These are phyloP conservation scores for Arabidopsis lyrata DNA, from an alignment of 441 rosid species.

Conservation along the genomic window DNA sequence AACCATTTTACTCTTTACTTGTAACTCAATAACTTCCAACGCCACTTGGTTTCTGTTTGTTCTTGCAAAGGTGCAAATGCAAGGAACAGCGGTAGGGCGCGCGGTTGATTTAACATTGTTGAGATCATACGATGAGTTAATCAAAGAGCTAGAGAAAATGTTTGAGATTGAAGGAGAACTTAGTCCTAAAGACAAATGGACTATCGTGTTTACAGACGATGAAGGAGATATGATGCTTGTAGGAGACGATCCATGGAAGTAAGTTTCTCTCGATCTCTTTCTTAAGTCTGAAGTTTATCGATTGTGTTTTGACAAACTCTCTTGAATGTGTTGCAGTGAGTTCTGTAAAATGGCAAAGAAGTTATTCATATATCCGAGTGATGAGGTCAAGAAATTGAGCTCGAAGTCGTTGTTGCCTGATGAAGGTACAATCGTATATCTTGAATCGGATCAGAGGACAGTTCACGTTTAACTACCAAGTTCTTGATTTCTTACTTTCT, in stretches of 20 bases:
- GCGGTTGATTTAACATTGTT: constrained; percentile 76
- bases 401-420: constrained; percentile 52
- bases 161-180: constrained; percentile 87
- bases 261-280: constrained; percentile 45
- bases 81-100: constrained; percentile 91
- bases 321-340: constrained; percentile 59
- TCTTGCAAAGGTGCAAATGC: constrained; percentile 80
- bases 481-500: not conserved
- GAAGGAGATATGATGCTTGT: constrained; percentile 93
- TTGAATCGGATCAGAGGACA: constrained; percentile 55
- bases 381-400: constrained; percentile 75
- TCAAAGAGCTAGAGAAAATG: constrained; percentile 77
- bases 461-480: constrained; percentile 27
- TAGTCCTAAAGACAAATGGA: constrained; percentile 67
- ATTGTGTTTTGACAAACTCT: not conserved
- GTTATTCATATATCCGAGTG: constrained; percentile 69
- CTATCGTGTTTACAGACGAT: constrained; percentile 76
- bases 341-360: constrained; percentile 89
- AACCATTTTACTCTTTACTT: not conserved
- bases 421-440: constrained; percentile 50
- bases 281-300: not conserved
- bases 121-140: constrained; percentile 71
- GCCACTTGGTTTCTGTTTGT: not conserved
- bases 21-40: not conserved
- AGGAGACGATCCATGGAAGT: constrained; percentile 96